Conservation (phyloP, 768 basidiomycete genomes). For the Leucosporidium yakuticum region DNA sequence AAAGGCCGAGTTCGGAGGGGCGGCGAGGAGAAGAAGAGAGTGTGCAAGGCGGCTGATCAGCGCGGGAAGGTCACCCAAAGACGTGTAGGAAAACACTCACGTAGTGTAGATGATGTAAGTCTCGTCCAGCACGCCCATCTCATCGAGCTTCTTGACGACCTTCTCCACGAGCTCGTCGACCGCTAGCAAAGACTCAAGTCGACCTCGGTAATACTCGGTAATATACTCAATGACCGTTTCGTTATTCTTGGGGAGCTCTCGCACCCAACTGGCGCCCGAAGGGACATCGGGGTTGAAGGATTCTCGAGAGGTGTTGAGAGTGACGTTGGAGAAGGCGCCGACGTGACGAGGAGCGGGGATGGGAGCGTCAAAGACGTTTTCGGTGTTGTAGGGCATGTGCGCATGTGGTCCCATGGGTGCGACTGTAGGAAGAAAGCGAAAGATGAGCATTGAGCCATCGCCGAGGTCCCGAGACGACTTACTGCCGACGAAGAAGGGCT, state of each 20-base stretch:
- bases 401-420: constrained; percentile 20
- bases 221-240: constrained; percentile 24
- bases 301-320: constrained; percentile 2
- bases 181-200: constrained; percentile 24
- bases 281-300: constrained; percentile 15
- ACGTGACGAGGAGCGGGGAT: constrained; percentile 24
- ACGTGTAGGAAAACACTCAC: constrained; percentile 2
- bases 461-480: too few relatives aligned
- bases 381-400: background rate
- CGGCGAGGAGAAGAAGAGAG: too few relatives aligned
- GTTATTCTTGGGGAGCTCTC: constrained; percentile 17
- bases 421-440: constrained; percentile 4
- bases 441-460: too few relatives aligned
- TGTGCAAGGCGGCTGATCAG: too few relatives aligned
- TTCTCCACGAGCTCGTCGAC: constrained; percentile 33
- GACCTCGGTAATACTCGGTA: constrained; percentile 26
- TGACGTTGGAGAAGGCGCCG: constrained; percentile 18
- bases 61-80: too few relatives aligned
- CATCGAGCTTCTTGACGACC: constrained; percentile 25
- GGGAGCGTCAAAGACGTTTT: background rate
- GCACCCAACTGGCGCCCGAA: constrained; percentile 29
- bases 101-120: constrained; percentile 29
- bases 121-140: constrained; percentile 23
- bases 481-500: constrained; percentile 29
- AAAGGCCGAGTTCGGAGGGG: too few relatives aligned